Evolutionary conservation across 2,329 filamentous ascomycete species (phyloP).

Genomic region (Colletotrichum tropicale): DNA sequence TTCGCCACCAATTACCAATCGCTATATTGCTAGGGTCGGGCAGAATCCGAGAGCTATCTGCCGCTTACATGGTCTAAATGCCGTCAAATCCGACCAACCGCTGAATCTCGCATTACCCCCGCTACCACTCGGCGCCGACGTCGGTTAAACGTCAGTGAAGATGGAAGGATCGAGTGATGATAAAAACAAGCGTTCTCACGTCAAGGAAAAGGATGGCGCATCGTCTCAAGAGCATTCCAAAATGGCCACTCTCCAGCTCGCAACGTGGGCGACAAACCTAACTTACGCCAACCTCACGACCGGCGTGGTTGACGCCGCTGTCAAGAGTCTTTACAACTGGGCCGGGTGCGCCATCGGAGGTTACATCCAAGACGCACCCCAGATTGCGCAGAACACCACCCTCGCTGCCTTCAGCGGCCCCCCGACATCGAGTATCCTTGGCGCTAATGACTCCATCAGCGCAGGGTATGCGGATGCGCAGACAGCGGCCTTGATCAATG

Average conservation of each 20-base stretch:
- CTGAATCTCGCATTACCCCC: background rate
- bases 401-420: background rate
- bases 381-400: background rate
- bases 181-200: background rate
- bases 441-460: background rate
- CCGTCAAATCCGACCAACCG: background rate
- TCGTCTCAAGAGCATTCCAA: background rate
- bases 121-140: background rate
- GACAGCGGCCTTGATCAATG: background rate
- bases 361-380: background rate
- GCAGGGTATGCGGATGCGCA: background rate
- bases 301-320: background rate
- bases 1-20: background rate
- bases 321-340: background rate
- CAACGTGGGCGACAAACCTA: background rate
- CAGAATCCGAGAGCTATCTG: background rate
- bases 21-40: background rate
- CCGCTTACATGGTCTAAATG: background rate
- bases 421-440: background rate
- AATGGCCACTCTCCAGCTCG: background rate
- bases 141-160: background rate
- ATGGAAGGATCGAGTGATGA: background rate
- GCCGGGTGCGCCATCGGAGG: background rate
- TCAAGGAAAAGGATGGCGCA: background rate
- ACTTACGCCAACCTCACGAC: background rate